A percentile compares a stretch with the other conserved stretches of the same genome.
phyloP scores from a whole-genome alignment of 2,329 filamentous ascomycete genomes.

The Diaporthe amygdali region DNA sequence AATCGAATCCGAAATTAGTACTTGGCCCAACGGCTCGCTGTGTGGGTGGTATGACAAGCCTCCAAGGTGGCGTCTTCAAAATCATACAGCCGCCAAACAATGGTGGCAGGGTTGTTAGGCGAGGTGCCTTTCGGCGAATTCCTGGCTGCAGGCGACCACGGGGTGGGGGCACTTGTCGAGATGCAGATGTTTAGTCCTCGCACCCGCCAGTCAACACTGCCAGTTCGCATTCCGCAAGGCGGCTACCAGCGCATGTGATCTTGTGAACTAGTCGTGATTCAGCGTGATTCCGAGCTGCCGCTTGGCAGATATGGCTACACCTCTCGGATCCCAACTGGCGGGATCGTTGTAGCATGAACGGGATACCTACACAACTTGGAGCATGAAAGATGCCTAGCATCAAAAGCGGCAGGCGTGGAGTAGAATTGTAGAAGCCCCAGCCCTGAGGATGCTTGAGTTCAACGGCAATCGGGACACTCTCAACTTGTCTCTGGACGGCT shows the following conservation, averaged over 20 bases:
- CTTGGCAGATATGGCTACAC: not conserved
- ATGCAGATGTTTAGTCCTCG: not conserved
- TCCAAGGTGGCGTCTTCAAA: slow-evolving; percentile 14
- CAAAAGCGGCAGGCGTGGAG: not conserved
- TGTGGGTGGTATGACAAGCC: not conserved
- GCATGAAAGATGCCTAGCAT: not conserved
- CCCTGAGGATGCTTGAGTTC: not conserved
- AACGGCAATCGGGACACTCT: not conserved
- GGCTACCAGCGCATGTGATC: slow-evolving; percentile 10
- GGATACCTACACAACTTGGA: not conserved
- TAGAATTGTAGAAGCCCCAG: too few species aligned
- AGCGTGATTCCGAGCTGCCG: not conserved
- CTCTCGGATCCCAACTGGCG: not conserved
- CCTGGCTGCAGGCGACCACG: slow-evolving; percentile 17
- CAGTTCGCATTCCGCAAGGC: not conserved
- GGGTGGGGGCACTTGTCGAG: not conserved
- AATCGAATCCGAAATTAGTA: not conserved
- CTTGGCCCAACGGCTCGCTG: not conserved
- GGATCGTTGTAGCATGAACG: not conserved
- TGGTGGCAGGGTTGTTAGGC: slow-evolving; percentile 18
- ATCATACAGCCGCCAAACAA: slow-evolving; percentile 12
- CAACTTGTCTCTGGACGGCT: slow-evolving; percentile 16
- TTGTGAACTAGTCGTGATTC: not conserved
- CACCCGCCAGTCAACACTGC: not conserved
- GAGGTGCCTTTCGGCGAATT: slow-evolving; percentile 22